These are phyloP conservation scores for Quercus tomentella DNA, from an alignment of 331 rosid genomes.

Conservation along the genomic window DNA sequence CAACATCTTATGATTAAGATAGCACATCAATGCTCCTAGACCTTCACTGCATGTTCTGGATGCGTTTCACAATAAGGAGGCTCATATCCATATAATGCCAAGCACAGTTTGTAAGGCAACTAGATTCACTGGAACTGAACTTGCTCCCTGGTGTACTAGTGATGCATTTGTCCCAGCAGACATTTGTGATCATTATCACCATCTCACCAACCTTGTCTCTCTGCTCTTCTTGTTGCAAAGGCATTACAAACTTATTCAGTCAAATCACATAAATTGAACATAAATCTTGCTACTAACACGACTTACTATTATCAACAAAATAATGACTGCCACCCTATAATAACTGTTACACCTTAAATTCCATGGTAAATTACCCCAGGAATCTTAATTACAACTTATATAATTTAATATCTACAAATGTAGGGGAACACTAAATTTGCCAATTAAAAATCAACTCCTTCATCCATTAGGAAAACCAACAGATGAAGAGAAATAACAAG, in stretches of 20 bases:
- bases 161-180: slow-evolving; percentile 96
- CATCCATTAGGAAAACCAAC: no score
- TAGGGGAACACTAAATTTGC: no score
- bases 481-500: no score
- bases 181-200: slow-evolving; percentile 88
- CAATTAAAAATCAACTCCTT: no score
- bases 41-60: slow-evolving; percentile 67
- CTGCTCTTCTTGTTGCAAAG: slow-evolving; percentile 77
- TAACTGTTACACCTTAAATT: no score
- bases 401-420: no score
- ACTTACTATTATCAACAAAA: neutral
- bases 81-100: slow-evolving; percentile 82
- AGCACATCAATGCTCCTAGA: neutral
- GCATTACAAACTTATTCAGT: neutral
- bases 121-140: slow-evolving; percentile 79
- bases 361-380: no score
- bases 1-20: neutral
- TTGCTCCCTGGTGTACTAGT: slow-evolving; percentile 83
- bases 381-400: no score
- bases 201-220: slow-evolving; percentile 77
- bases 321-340: neutral
- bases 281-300: neutral
- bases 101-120: slow-evolving; percentile 84
- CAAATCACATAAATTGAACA: neutral
- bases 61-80: slow-evolving; percentile 67